Base-by-base conservation (phyloP, 805 yeast species). In the Candida saitoana region DNA sequence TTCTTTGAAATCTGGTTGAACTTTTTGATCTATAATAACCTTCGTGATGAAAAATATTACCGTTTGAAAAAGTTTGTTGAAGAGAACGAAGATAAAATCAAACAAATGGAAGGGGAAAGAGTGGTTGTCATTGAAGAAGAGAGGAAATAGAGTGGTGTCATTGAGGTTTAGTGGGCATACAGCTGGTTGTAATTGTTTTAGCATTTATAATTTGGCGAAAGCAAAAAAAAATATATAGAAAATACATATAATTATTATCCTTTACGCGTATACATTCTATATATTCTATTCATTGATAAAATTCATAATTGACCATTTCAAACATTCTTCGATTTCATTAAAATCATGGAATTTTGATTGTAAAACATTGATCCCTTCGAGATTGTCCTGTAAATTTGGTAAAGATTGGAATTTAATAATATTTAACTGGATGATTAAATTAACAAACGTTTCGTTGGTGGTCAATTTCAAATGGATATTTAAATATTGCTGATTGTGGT, bases 1-100 rank as follows among this genome's bases (percentile, higher is more conserved):
- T 82, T 84, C 47, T 52, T 76, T 47, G 93, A 84, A 57, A 72
- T 83, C 24, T 84, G 90, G 88, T 67, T 79, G 52, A 79, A 81
- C 51, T 78, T 82, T 44, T 62, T 84, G 48, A 70, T 82, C 25
- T 83, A 71, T 58, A 76, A 73, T 54, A 71, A 82, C 34, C 63
- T 84, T 45, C 74, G 80, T 52, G 89, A 84, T 46, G 91, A 84
- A 52, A 77, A 73, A 52, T 69, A 71, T 45, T 66, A 68, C 44
- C 68, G 75, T 44, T 63, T 71, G 40, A 76, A 77, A 49, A 57
- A 62, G 42, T 67, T 57, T 44, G 52, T 67, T 25, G 65, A 65
- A 47, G 67, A 67, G 40, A 65, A 69, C 43, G 69, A 59, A 11
- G 69, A 63, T 7, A 63, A 62, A 40, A 55, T 67, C 41, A 50